These are phyloP conservation scores for Diospyros kaki DNA, from an alignment of 148 eudicot species.

Conservation along the genomic window DNA sequence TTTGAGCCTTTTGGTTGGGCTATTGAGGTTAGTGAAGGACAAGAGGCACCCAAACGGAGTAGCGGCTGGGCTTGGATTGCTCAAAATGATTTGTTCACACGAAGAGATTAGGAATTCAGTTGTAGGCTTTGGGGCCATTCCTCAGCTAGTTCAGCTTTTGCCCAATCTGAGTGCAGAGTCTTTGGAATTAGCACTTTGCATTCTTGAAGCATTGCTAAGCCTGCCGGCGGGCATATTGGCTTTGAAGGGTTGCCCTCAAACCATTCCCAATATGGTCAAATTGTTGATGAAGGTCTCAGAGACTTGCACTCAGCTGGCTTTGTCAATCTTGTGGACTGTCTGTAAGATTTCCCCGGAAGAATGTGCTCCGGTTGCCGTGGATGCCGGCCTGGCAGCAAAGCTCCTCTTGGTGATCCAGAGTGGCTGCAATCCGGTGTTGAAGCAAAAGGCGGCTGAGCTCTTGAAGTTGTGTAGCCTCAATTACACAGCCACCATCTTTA, in stretches of 20 bases:
- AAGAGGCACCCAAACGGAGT: constrained; percentile 57
- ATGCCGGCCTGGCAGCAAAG: constrained; percentile 83
- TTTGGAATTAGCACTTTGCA: constrained; percentile 51
- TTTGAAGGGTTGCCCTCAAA: constrained; percentile 46
- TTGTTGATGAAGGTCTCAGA: constrained; percentile 75
- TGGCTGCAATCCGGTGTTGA: constrained; percentile 66
- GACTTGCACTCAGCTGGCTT: constrained; percentile 59
- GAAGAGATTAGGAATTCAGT: constrained; percentile 44
- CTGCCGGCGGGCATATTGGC: constrained; percentile 50
- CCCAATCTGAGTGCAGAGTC: constrained; percentile 59
- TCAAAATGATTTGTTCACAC: constrained; percentile 51
- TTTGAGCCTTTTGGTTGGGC: constrained; percentile 75
- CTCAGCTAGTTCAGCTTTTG: constrained; percentile 59
- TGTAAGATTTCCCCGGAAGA: constrained; percentile 70
- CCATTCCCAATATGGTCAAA: constrained; percentile 60
- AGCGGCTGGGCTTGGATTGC: constrained; percentile 54
- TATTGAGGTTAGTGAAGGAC: constrained; percentile 70
- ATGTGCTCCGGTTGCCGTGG: constrained; percentile 65
- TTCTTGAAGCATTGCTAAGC: constrained; percentile 45
- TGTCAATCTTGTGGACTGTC: constrained; percentile 65
- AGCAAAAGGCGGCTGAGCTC: constrained; percentile 79
- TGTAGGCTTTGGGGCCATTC: constrained; percentile 64
- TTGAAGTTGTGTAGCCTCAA: constrained; percentile 84
- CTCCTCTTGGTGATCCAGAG: constrained; percentile 82
- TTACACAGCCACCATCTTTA: constrained; percentile 63